Evolutionary conservation across 106 monocot genomes (phyloP).

Genomic region (Dioscorea alata): DNA sequence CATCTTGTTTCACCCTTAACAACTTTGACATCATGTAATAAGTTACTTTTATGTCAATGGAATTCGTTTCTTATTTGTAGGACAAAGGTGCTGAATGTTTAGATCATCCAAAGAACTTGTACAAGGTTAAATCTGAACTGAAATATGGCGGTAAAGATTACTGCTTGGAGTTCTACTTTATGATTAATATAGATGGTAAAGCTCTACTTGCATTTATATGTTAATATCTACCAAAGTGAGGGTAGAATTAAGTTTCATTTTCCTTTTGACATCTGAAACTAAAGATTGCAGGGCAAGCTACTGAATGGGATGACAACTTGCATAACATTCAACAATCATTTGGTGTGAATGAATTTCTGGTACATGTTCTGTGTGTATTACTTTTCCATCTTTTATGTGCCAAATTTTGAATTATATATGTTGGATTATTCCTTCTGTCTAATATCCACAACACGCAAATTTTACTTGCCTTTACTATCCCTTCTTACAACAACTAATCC

Average conservation of each 20-base stretch:
- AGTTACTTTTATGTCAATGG: no score
- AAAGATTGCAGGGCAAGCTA: slow-evolving; percentile 33
- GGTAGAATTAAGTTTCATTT: background rate
- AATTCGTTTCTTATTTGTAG: slow-evolving; percentile 33
- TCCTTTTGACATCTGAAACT: slow-evolving; percentile 1
- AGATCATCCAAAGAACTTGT: slow-evolving; percentile 45
- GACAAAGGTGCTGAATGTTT: slow-evolving; percentile 77
- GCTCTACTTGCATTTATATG: background rate
- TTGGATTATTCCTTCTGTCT: no score
- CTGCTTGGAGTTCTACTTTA: slow-evolving; percentile 84
- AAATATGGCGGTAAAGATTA: slow-evolving; percentile 69
- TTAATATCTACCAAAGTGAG: background rate
- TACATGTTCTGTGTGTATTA: slow-evolving; percentile 14
- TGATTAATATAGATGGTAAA: slow-evolving; percentile 36
- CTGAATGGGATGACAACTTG: slow-evolving; percentile 58
- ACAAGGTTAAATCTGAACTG: slow-evolving; percentile 65
- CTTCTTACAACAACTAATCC: no score
- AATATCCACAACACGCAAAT: no score
- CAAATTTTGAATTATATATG: no score
- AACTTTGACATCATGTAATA: no score
- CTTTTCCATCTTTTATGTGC: no score
- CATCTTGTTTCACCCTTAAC: no score
- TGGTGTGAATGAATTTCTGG: slow-evolving; percentile 90
- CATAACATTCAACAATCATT: slow-evolving; percentile 79
- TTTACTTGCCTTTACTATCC: no score